Conservation (phyloP, 2,329 filamentous ascomycete genomes). For the Erysiphe pulchra region DNA sequence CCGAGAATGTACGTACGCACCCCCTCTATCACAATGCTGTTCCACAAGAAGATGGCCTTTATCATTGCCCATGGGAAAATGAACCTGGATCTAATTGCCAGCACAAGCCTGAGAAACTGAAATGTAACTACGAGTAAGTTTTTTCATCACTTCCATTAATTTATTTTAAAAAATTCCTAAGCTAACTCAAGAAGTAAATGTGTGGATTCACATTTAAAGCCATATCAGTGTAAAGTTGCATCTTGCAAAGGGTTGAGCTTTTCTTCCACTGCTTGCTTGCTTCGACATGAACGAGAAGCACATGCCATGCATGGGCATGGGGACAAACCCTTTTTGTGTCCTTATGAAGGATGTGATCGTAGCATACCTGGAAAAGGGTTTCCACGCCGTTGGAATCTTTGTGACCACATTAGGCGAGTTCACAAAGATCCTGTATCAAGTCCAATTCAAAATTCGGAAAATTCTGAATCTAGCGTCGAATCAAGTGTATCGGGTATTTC, state of each 20-base stretch:
- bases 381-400: conserved; percentile 81
- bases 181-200: conserved; percentile 44
- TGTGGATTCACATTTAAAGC: conserved; percentile 87
- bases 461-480: conserved; percentile 4
- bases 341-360: conserved; percentile 68
- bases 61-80: conserved; percentile 76
- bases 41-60: conserved; percentile 49
- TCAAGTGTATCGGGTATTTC: conserved; percentile 9
- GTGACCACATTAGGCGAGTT: conserved; percentile 91
- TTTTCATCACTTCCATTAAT: neutral
- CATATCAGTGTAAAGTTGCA: conserved; percentile 75
- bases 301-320: conserved; percentile 91
- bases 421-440: conserved; percentile 27
- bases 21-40: conserved; percentile 42
- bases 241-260: conserved; percentile 70
- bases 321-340: conserved; percentile 75
- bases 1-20: conserved; percentile 27
- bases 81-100: conserved; percentile 45
- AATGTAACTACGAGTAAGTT: conserved; percentile 95
- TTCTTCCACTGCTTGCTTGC: conserved; percentile 81
- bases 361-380: conserved; percentile 66
- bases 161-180: neutral
- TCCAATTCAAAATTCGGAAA: conserved; percentile 8
- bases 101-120: conserved; percentile 85
- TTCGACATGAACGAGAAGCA: conserved; percentile 84